Evolutionary conservation across 257 asterid genomes (phyloP).

Genomic region (Plantago ovata): DNA sequence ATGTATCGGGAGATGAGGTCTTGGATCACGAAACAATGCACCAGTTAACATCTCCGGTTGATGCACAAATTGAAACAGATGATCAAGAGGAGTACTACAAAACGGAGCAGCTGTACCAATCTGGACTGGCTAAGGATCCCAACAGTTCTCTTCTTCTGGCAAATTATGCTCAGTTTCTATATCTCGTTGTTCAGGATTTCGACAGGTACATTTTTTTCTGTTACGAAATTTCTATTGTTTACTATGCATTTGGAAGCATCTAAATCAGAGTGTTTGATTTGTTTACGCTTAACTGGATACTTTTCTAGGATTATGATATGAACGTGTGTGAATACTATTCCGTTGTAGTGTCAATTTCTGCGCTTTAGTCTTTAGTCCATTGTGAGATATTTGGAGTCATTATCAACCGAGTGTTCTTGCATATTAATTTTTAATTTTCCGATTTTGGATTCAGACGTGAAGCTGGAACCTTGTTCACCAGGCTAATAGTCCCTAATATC

Average conservation of each 20-base stretch:
- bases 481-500: too few relatives aligned
- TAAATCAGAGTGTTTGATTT: neutral
- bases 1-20: slow-evolving; percentile 32
- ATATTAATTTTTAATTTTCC: slow-evolving; percentile 8
- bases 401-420: neutral
- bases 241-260: neutral
- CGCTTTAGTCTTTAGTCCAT: slow-evolving; percentile 14
- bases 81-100: slow-evolving; percentile 37
- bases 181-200: slow-evolving; percentile 59
- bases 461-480: too few relatives aligned
- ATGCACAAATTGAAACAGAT: slow-evolving; percentile 56
- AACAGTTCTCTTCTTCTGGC: slow-evolving; percentile 72
- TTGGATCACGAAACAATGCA: slow-evolving; percentile 66
- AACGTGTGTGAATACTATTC: too few relatives aligned
- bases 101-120: slow-evolving; percentile 62
- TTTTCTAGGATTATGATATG: neutral
- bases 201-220: slow-evolving; percentile 62
- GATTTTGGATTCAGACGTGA: too few relatives aligned
- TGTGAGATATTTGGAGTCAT: slow-evolving; percentile 18
- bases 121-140: slow-evolving; percentile 60
- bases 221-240: neutral
- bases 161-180: slow-evolving; percentile 89
- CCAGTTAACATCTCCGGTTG: slow-evolving; percentile 59
- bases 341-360: too few relatives aligned
- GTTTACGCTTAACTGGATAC: neutral